Evolutionary conservation across 495 filamentous ascomycete species (phyloP).

Genomic region (Lasiosphaeria hispida): DNA sequence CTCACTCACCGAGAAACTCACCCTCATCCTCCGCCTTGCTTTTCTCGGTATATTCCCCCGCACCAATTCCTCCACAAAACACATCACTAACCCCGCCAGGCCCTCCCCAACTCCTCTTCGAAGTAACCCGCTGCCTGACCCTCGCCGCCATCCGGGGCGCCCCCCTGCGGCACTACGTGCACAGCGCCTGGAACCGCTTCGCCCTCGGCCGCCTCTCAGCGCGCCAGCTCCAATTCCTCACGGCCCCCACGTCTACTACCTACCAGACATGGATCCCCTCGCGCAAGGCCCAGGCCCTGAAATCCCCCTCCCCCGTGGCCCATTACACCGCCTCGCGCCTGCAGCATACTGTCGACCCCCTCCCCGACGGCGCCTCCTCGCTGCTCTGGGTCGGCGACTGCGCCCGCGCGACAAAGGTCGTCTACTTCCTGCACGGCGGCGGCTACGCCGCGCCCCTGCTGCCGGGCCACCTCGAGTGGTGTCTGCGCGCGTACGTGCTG

Average conservation of each 20-base stretch:
- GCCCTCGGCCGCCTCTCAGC: constrained; percentile 15
- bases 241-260: constrained; percentile 2
- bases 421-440: constrained; percentile 37
- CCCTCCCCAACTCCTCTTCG: constrained; percentile 18
- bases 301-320: background rate
- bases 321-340: constrained; percentile 19
- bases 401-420: constrained; percentile 27
- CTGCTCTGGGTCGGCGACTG: constrained; percentile 36
- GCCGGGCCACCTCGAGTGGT: constrained; percentile 29
- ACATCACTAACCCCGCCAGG: background rate
- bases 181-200: constrained; percentile 22
- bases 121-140: constrained; percentile 17
- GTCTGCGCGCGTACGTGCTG: constrained; percentile 24
- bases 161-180: constrained; percentile 15
- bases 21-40: no score
- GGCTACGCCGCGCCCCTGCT: constrained; percentile 26
- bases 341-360: constrained; percentile 12
- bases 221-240: constrained; percentile 19
- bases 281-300: constrained; percentile 1
- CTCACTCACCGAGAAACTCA: no score
- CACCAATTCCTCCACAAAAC: no score
- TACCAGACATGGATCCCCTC: constrained; percentile 20
- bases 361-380: constrained; percentile 22
- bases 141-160: constrained; percentile 20
- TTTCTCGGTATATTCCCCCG: no score